Evolutionary conservation across 805 yeast genomes (phyloP).

Genomic region (Yarrowia sp.): DNA sequence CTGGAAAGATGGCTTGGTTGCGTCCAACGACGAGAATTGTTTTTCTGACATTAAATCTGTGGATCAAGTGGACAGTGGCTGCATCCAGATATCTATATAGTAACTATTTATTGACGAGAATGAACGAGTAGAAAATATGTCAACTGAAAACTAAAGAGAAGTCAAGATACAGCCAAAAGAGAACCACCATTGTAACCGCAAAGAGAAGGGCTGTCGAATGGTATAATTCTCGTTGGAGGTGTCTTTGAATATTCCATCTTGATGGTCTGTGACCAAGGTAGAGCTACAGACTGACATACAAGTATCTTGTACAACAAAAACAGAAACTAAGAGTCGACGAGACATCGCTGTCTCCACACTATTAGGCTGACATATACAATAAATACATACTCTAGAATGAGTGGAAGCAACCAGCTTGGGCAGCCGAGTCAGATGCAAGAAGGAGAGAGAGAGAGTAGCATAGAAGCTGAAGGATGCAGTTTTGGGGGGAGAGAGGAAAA

Average conservation of each 20-base stretch:
- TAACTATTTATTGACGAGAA: not conserved
- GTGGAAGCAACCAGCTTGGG: slow-evolving; percentile 12
- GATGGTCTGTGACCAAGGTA: too few species aligned
- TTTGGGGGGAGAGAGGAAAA: not conserved
- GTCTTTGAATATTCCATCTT: too few species aligned
- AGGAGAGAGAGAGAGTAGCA: slow-evolving; percentile 1
- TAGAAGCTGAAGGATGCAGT: slow-evolving; percentile 1
- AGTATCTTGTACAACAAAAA: too few species aligned
- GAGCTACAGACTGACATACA: too few species aligned
- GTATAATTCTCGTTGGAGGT: too few species aligned
- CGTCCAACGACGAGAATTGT: slow-evolving; percentile 44
- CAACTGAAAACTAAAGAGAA: too few species aligned
- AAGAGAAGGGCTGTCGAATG: too few species aligned
- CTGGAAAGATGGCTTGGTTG: slow-evolving; percentile 39
- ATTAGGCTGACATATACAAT: slow-evolving; percentile 17
- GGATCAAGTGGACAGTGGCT: not conserved
- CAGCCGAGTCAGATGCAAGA: slow-evolving; percentile 15
- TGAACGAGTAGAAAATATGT: too few species aligned
- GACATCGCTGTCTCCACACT: not conserved
- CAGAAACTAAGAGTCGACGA: too few species aligned
- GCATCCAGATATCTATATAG: slow-evolving; percentile 7
- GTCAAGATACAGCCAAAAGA: too few species aligned
- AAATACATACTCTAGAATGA: slow-evolving; percentile 29
- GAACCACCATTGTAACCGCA: too few species aligned
- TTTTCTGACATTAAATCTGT: slow-evolving; percentile 40